Percentiles rank a stretch among this genome's conserved stretches.
Conservation (phyloP, 2,329 filamentous ascomycete species). For the Exserohilum turcica region DNA sequence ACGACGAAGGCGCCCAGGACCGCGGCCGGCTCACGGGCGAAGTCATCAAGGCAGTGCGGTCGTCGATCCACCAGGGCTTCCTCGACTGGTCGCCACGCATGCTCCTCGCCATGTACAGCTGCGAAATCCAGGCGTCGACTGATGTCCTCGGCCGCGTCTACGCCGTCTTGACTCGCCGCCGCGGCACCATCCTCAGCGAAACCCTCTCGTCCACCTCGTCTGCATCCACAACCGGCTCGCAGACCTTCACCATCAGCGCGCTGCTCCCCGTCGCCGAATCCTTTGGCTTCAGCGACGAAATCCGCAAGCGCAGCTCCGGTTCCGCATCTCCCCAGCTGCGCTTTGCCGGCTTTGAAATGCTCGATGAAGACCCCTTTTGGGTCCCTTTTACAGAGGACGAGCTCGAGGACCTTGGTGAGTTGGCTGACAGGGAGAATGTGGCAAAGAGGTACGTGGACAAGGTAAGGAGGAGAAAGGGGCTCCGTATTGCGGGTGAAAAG, state of each 20-base stretch:
- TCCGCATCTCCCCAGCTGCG: slow-evolving; percentile 91
- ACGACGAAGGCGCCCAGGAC: slow-evolving; percentile 62
- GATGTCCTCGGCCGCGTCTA: slow-evolving; percentile 96
- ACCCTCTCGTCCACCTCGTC: slow-evolving; percentile 92
- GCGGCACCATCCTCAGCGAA: slow-evolving; percentile 87
- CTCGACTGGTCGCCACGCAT: slow-evolving; percentile 96
- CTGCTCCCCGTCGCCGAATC: slow-evolving; percentile 90
- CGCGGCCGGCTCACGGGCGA: slow-evolving; percentile 86
- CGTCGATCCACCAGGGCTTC: slow-evolving; percentile 82
- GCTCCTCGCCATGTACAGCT: slow-evolving; percentile 95
- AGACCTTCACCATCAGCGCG: slow-evolving; percentile 92
- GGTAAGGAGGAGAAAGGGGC: slow-evolving; percentile 83
- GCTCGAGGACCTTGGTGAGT: slow-evolving; percentile 90
- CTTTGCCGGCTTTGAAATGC: slow-evolving; percentile 88
- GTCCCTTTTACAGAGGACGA: slow-evolving; percentile 96
- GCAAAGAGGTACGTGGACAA: slow-evolving; percentile 95
- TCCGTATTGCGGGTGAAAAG: slow-evolving; percentile 72
- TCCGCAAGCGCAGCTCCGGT: slow-evolving; percentile 89
- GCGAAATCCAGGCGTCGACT: slow-evolving; percentile 94
- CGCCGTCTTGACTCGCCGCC: slow-evolving; percentile 92
- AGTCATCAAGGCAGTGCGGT: slow-evolving; percentile 85
- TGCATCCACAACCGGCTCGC: slow-evolving; percentile 90
- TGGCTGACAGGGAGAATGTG: slow-evolving; percentile 92
- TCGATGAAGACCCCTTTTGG: slow-evolving; percentile 98
- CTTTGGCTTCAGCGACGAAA: slow-evolving; percentile 96